Evolutionary conservation across 257 asterid genomes (phyloP).

Genomic region (Solanum microdontum): DNA sequence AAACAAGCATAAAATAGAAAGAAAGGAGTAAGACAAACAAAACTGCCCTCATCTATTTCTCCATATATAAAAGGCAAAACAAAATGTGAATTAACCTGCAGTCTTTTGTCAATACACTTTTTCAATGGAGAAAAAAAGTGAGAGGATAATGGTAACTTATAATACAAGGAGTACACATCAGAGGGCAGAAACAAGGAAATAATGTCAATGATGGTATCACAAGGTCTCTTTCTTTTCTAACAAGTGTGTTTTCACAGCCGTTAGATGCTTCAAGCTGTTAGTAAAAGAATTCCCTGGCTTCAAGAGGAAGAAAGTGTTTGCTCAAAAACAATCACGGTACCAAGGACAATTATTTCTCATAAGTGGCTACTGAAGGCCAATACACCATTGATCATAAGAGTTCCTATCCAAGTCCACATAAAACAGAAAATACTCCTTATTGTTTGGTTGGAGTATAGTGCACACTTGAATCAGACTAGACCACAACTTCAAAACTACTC

Average conservation of each 20-base stretch:
- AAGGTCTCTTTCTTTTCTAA: neutral
- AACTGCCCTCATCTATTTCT: neutral
- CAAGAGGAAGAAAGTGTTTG: neutral
- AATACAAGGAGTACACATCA: neutral
- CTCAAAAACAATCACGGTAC: neutral
- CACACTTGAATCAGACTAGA: neutral
- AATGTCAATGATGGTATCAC: neutral
- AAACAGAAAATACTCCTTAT: neutral
- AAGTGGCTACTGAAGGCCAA: neutral
- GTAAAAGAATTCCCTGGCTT: neutral
- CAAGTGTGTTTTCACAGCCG: neutral
- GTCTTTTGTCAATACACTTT: neutral
- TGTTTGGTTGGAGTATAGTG: neutral
- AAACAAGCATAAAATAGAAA: neutral
- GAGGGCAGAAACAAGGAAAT: neutral
- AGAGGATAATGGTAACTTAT: neutral
- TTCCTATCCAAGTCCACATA: neutral
- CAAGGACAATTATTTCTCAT: neutral
- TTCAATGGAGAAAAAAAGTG: neutral
- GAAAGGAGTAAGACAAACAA: neutral
- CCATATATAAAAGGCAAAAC: neutral
- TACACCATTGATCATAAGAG: too few species aligned
- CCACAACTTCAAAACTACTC: neutral
- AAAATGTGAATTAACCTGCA: neutral
- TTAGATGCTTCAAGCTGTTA: neutral